Evolutionary conservation across 2,329 filamentous ascomycete species (phyloP), one percentile per base, ranked within the genome.

Genomic region (Sporothrix variecibatus): DNA sequence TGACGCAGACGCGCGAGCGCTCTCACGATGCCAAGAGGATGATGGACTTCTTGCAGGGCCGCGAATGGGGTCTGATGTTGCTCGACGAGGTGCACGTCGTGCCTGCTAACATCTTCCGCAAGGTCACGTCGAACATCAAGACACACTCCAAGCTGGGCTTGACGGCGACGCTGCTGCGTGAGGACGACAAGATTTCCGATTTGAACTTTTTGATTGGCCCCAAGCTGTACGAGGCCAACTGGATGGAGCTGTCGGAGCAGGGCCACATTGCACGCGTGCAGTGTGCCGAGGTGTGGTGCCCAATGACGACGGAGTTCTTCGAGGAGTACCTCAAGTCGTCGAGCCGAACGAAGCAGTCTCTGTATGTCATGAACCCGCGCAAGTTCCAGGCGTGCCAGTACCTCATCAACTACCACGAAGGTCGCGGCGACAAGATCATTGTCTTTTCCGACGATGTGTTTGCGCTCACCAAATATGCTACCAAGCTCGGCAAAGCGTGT

Each of bases 381-480:
- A 99, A 99, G 82, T 97, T 98, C 81, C 96, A 98, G 82, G 95
- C 95, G 0, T 97, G 94, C 79, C 95, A 99, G 81, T 98, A 96
- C 80, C 87, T 99, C n/a, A 98, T 99, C 80, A 93, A 98, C 81
- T 98, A 97, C 80, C 96, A 99, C 82, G 95, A 98, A 82, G 91
- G 91, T 73, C 90, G 96, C 75, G 95, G 96, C 43, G 96, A 98
- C 85, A 98, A 98, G 83, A 94, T 98, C 78, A 98, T 98, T 76
- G 95, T 99, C 60, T 98, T 98, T 82, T 97, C 94, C 0, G 96
- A 99, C 82, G 98, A 98, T 78, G 94, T 99, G 56, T 98, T 96
- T 80, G 95, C 96, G 0, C 86, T 99, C 40, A 90, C 95, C 78
- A 89, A 91, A 56, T 97, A 98, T 80, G 95, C 96, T 3, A 86